These are phyloP conservation scores for Crithidia thermophila DNA, from an alignment of 208 protist genomes.

Conservation along the genomic window DNA sequence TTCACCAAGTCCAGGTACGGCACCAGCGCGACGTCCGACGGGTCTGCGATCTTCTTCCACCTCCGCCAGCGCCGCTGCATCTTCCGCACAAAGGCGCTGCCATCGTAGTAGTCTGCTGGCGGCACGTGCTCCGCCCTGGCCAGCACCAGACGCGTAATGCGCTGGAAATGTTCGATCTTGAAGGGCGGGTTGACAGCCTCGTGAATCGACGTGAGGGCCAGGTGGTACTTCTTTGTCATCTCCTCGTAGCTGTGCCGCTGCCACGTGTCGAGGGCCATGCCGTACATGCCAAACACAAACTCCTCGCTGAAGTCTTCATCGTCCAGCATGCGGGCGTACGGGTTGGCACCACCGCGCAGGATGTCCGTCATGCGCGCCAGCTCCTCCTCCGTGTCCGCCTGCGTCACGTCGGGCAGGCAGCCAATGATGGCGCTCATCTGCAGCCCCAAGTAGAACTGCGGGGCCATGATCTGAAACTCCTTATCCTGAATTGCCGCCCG, in stretches of 20 bases:
- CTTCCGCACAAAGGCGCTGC: constrained; percentile 38
- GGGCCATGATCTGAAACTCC: constrained; percentile 85
- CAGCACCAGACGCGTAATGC: constrained; percentile 82
- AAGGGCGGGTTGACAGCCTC: constrained; percentile 60
- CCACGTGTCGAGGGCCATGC: constrained; percentile 89
- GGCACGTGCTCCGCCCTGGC: constrained; percentile 84
- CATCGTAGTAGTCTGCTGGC: constrained; percentile 61
- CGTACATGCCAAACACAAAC: constrained; percentile 91
- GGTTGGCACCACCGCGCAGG: constrained; percentile 57
- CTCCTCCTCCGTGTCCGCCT: constrained; percentile 40
- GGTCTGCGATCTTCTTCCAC: constrained; percentile 43
- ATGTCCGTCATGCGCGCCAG: constrained; percentile 42
- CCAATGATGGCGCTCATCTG: constrained; percentile 82
- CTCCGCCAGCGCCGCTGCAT: constrained; percentile 42
- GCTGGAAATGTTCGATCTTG: constrained; percentile 77
- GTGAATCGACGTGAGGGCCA: constrained; percentile 66
- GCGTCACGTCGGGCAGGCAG: constrained; percentile 65
- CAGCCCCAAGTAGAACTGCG: constrained; percentile 84
- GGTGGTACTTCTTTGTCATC: constrained; percentile 79
- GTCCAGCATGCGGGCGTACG: constrained; percentile 86
- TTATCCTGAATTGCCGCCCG: constrained; percentile 60
- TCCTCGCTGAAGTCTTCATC: constrained; percentile 92
- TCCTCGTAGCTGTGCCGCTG: constrained; percentile 85
- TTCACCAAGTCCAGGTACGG: constrained; percentile 88
- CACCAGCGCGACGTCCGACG: constrained; percentile 61